These are phyloP conservation scores for Candida sanyaensis DNA, from an alignment of 1,139 yeast genomes.

Conservation along the genomic window DNA sequence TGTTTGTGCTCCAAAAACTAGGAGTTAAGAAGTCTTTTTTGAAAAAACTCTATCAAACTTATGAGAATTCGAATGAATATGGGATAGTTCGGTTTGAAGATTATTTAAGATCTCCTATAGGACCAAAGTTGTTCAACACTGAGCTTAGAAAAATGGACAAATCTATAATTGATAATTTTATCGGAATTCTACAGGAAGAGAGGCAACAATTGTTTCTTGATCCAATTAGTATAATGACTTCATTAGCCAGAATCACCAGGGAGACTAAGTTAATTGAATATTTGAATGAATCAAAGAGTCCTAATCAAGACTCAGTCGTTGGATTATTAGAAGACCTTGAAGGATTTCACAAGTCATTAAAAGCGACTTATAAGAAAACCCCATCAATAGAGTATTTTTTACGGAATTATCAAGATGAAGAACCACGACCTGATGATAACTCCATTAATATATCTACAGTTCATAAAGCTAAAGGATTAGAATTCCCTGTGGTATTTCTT, in stretches of 20 bases:
- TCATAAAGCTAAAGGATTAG: constrained; percentile 73
- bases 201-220: constrained; percentile 14
- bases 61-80: constrained; percentile 5
- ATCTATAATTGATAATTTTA: constrained; percentile 9
- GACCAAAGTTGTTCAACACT: constrained; percentile 3
- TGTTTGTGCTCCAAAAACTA: constrained; percentile 28
- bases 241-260: constrained; percentile 21
- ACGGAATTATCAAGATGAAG: constrained; percentile 48
- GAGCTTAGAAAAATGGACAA: neutral
- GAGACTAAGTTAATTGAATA: constrained; percentile 24
- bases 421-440: constrained; percentile 26
- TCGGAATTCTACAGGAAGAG: constrained; percentile 13
- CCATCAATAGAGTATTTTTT: constrained; percentile 34
- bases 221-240: constrained; percentile 21
- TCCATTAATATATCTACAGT: constrained; percentile 59
- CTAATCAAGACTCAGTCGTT: constrained; percentile 13
- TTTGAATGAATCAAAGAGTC: constrained; percentile 19
- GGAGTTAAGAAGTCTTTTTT: constrained; percentile 4
- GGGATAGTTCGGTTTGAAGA: constrained; percentile 17
- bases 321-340: constrained; percentile 20
- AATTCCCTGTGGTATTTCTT: constrained; percentile 68
- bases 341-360: constrained; percentile 30
- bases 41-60: neutral
- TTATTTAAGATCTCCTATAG: constrained; percentile 11
- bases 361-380: constrained; percentile 21